Conservation (phyloP, 768 basidiomycete species). For the Inosperma sp. region DNA sequence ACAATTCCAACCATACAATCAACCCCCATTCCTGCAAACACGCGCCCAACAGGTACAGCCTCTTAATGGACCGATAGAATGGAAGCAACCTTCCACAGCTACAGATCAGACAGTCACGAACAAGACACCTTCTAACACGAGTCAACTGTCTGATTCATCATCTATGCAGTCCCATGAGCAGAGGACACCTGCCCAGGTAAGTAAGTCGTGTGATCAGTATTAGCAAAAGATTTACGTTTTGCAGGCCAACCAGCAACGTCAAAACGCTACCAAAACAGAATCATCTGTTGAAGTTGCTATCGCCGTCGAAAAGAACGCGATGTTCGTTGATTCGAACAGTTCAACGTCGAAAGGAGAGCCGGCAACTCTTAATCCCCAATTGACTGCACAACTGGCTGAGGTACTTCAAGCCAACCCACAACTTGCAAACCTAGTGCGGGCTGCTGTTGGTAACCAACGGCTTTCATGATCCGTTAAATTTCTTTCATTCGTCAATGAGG, state of each 20-base stretch:
- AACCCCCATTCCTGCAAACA: slow-evolving; percentile 1
- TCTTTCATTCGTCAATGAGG: no score
- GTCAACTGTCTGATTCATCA: no score
- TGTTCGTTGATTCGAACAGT: slow-evolving; percentile 9
- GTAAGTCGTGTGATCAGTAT: neutral
- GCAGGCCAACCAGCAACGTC: no score
- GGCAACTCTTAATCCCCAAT: slow-evolving; percentile 11
- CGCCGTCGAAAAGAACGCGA: neutral
- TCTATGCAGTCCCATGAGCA: no score
- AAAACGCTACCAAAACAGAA: no score
- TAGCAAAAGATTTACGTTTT: no score
- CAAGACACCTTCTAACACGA: no score
- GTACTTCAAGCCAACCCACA: slow-evolving; percentile 37
- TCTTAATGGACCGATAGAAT: neutral
- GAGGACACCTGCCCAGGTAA: no score
- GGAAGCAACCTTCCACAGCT: neutral
- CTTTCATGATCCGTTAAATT: no score
- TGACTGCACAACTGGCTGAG: slow-evolving; percentile 34
- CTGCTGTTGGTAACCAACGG: slow-evolving; percentile 27
- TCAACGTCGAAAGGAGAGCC: slow-evolving; percentile 21
- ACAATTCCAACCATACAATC: slow-evolving; percentile 1
- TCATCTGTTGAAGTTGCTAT: neutral
- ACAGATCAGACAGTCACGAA: neutral
- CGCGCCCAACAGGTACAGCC: neutral
- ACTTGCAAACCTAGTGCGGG: slow-evolving; percentile 33